phyloP scores from a whole-genome alignment of 352 stramenopile species.

The Pythium plurisporium region DNA sequence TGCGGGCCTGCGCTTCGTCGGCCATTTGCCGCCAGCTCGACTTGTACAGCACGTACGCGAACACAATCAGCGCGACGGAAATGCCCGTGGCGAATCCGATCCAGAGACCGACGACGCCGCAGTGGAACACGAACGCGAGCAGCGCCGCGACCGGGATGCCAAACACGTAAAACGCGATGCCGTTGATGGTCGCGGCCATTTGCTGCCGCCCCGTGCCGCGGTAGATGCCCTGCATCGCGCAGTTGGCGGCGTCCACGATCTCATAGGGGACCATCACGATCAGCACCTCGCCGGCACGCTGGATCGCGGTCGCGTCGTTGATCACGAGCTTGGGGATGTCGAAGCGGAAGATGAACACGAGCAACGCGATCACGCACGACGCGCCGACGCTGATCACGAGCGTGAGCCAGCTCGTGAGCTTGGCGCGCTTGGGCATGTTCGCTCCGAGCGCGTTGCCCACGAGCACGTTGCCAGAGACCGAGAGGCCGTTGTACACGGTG shows the following conservation, averaged over 20 bases:
- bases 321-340: constrained; percentile 57
- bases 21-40: constrained; percentile 63
- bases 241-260: constrained; percentile 64
- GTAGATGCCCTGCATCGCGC: constrained; percentile 72
- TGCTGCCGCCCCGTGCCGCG: constrained; percentile 55
- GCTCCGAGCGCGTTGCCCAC: constrained; percentile 80
- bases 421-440: constrained; percentile 59
- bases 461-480: constrained; percentile 65
- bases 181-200: constrained; percentile 55
- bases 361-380: constrained; percentile 31
- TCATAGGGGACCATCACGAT: constrained; percentile 66
- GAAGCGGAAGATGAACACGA: constrained; percentile 39
- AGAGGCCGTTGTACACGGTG: constrained; percentile 67
- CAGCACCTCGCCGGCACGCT: constrained; percentile 31
- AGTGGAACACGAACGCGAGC: constrained; percentile 45
- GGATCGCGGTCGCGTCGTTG: constrained; percentile 37
- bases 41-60: constrained; percentile 39
- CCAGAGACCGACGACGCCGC: constrained; percentile 71
- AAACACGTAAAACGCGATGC: constrained; percentile 69
- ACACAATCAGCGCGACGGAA: constrained; percentile 37
- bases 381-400: constrained; percentile 39
- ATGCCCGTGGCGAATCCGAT: constrained; percentile 61
- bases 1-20: constrained; percentile 36
- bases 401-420: constrained; percentile 47
- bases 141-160: constrained; percentile 60